Conservation (phyloP, 2,329 filamentous ascomycete genomes). For the Sporothrix globosa region DNA sequence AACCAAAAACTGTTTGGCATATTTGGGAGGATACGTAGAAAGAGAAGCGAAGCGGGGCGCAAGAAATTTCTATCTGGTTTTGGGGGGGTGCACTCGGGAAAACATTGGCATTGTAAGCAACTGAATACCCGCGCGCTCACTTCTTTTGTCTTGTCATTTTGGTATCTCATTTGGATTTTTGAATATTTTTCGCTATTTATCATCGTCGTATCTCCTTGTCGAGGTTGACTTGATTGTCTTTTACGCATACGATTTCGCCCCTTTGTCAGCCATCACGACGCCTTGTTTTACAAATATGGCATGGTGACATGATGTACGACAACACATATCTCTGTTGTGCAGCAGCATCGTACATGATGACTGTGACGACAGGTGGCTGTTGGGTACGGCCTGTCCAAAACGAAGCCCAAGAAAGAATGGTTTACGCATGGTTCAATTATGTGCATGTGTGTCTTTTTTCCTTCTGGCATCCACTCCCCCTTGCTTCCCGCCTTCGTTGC, state of each 20-base stretch:
- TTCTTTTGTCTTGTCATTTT: constrained; percentile 27
- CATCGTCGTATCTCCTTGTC: not conserved
- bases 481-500: not conserved
- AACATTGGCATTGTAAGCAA: constrained; percentile 5
- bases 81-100: not conserved
- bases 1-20: not conserved
- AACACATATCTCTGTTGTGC: not conserved
- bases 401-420: not conserved
- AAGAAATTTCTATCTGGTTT: not conserved
- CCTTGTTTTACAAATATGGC: not conserved
- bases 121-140: constrained; percentile 27
- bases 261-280: not conserved
- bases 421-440: not conserved
- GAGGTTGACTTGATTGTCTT: not conserved
- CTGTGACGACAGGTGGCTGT: not conserved
- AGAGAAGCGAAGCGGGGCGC: constrained; percentile 11
- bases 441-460: not conserved
- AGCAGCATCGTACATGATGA: not conserved
- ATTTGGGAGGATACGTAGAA: not conserved
- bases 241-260: not conserved
- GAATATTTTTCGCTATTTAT: constrained; percentile 1
- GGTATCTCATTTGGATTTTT: constrained; percentile 18
- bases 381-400: not conserved
- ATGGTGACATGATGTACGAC: not conserved
- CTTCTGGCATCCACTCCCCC: not conserved